Evolutionary conservation across 2,329 filamentous ascomycete species (phyloP), one percentile per base, ranked within the genome.

Genomic region (Diaporthe capsici): DNA sequence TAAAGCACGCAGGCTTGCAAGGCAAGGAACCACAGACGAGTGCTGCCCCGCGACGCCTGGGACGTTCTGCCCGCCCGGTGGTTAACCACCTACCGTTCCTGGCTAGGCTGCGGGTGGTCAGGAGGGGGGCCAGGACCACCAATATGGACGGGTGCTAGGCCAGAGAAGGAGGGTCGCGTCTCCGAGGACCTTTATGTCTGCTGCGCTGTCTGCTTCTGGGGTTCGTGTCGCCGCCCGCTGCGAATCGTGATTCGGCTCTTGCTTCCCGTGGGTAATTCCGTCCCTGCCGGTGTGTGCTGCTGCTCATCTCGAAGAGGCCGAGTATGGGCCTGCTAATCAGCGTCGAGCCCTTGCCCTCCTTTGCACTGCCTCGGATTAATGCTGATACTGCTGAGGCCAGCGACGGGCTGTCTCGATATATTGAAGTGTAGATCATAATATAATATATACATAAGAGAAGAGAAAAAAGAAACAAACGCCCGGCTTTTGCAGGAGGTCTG

Each of bases 81-180:
- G 37, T 72, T 65, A 73, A 73, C 34, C 71, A 73, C 71, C 71
- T 73, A 73, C 71, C 71, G 22, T 73, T 73, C 71, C 71, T 55
- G 71, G 71, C 71, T 73, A 73, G 71, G 51, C 71, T 13, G 47
- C 34, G 47, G 58, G 58, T 65, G 55, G 58, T 63, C 71, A 61
- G 57, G 63, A 63, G 60, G 71, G 47, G 58, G 58, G 58, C 8
- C 47, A 39, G 57, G 71, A 58, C 58, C 58, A 63, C 44, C 71
- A 73, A 51, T 73, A 61, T 53, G 31, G 39, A 44, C 53, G 34
- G 39, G 58, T 67, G 51, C 75, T 75, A 76, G 72, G 44, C 75
- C 73, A 57, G 58, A 72, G 67, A 53, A 51, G 75, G 75, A 75
- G 60, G 68, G 75, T 76, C 75, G 68, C 73, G 47, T 49, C 55